Evolutionary conservation across 768 basidiomycete species (phyloP), one percentile per base, ranked within the genome.

Genomic region (Tricholoma saponaceum): DNA sequence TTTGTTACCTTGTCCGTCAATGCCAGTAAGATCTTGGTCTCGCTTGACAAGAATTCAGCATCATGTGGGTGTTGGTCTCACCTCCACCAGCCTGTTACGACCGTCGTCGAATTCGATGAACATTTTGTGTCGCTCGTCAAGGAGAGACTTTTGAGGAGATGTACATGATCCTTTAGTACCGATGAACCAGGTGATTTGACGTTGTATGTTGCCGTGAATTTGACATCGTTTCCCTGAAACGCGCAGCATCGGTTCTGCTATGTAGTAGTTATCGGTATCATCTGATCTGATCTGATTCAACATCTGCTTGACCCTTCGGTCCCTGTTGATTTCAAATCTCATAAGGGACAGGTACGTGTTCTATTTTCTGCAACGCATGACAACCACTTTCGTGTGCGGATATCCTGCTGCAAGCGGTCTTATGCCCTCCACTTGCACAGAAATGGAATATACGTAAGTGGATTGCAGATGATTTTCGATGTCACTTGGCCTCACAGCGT

Each of bases 1-100:
- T 39, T 20, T 52, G 5, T 58, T 64, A 6, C 61, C 59, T 54
- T 10, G 33, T 51, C 46, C 33, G 22, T 35, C 33, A 30, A 52
- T 54, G 53, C 44, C 25, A 52, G 49, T 22, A 47, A 30, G 51
- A 28, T 49, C 41, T 47, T n/a, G 44, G 52, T 7, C 18, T 59
- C 47, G 52, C 41, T 59, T 30, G 46, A 51, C 14, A 44, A n/a
- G 28, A 57, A 59, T 62, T 62, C 53, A 62, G 51, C 57, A 57
- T 52, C 49, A 32, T 47, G 41, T 50, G n/a, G n/a, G n/a, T n/a
- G n/a, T n/a, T n/a, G n/a, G n/a, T n/a, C n/a, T n/a, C n/a, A n/a
- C n/a, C n/a, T n/a, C n/a, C n/a, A n/a, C n/a, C n/a, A n/a, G n/a
- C n/a, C n/a, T n/a, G n/a, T n/a, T n/a, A n/a, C n/a, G n/a, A n/a